A percentile compares a stretch with the other conserved stretches of the same genome.
Conservation (phyloP, 2,329 filamentous ascomycete genomes). For the Claviceps africana region DNA sequence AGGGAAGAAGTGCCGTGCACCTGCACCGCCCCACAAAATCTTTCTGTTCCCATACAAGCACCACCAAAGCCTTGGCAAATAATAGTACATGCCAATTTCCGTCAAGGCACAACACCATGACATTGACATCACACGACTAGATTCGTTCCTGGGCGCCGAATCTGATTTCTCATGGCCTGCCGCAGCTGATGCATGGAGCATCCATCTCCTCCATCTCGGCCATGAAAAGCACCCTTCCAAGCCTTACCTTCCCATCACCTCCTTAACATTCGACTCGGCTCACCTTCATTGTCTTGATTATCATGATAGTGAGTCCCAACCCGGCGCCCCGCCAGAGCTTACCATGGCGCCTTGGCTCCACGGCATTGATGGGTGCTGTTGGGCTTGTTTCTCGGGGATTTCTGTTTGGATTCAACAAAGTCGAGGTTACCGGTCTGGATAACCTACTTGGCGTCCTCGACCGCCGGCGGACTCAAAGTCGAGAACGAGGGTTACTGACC, state of each 20-base stretch:
- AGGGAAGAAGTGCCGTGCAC: neutral
- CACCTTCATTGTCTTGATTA: neutral
- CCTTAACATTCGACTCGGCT: neutral
- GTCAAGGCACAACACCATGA: neutral
- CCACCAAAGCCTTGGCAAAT: too few relatives aligned
- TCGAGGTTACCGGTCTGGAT: conserved; percentile 65
- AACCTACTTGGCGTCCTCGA: conserved; percentile 65
- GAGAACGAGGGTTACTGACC: conserved; percentile 69
- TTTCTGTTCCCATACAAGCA: neutral
- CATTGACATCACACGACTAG: neutral
- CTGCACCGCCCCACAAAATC: neutral
- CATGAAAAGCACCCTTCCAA: neutral
- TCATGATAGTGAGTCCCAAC: conserved; percentile 11
- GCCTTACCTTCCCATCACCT: neutral
- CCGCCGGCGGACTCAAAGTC: conserved; percentile 47
- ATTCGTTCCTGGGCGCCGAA: neutral
- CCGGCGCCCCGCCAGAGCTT: conserved; percentile 36
- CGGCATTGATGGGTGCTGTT: conserved; percentile 58
- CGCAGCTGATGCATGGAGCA: neutral
- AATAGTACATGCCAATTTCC: neutral
- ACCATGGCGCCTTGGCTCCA: conserved; percentile 61
- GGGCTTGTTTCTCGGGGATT: conserved; percentile 60
- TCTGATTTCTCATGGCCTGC: neutral
- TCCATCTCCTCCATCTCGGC: neutral
- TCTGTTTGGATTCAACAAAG: conserved; percentile 57